Base-by-base conservation (phyloP, 345 rosid species). In the Populus tremula region DNA sequence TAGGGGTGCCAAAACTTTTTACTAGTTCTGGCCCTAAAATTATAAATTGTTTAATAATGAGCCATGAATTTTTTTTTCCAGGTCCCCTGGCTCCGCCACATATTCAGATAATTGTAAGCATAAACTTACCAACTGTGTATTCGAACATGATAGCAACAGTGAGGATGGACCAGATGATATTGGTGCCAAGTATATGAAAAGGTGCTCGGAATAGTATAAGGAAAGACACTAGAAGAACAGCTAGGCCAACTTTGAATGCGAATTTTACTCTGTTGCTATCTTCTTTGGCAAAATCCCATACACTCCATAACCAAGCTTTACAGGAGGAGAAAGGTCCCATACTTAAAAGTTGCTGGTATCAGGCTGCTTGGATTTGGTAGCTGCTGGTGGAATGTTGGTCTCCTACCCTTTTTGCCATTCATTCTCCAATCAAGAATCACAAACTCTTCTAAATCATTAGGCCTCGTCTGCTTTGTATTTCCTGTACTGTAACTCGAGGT, bases 71-170 rank as follows among this genome's bases (percentile, higher is more conserved):
- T 33, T 2, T 31, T 33, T 33, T 33, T 0, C 36, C 36, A 0
- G 5, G 36, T 4, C 5, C 36, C 36, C 36, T 4, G 35, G 5
- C 36, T 33, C 36, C 4, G 36, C 36, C 36, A 33, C 5, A 33
- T 33, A 4, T 33, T 33, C 54, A 50, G 20, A 70, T 3, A 56
- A 39, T 14, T 21, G 11, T 45, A 54, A 49, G 16, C 35, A 71
- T 13, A 31, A 29, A 41, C 89, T 6, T 87, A 88, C 94, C 94
- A 4, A 89, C 94, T 35, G 92, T 88, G 73, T 84, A 87, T 82
- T 91, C 94, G 69, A 89, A 89, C 92, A 87, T 89, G 81, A 88
- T 85, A 41, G 92, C 92, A 33, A 91, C 94, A 1, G 94, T 91
- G 71, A 91, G 91, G 78, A 91, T 87, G 64, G 91, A 91, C 94